Percentiles rank a stretch among this genome's conserved stretches.
Conservation (phyloP, 192 early-diverging fungal species). For the Pilaira anomala region DNA sequence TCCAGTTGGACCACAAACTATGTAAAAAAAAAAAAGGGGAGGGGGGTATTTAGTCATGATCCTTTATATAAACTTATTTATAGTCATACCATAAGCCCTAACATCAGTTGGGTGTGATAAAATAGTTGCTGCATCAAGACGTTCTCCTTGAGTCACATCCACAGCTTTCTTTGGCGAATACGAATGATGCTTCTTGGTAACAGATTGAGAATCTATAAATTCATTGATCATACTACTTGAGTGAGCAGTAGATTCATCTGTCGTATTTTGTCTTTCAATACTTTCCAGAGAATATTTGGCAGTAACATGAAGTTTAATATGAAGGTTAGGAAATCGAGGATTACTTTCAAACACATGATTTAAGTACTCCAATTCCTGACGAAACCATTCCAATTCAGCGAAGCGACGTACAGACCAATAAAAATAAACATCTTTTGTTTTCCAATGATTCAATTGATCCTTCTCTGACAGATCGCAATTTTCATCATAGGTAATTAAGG, state of each 20-base stretch:
- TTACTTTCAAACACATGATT: background rate
- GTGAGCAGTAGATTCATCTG: background rate
- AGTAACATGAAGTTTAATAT: constrained; percentile 5
- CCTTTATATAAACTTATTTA: constrained; percentile 7
- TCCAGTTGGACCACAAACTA: constrained; percentile 32
- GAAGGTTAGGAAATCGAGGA: constrained; percentile 9
- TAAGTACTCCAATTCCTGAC: constrained; percentile 11
- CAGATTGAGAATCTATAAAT: background rate
- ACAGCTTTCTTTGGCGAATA: too few relatives aligned
- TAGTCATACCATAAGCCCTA: constrained; percentile 1
- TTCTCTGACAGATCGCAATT: background rate
- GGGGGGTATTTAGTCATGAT: background rate
- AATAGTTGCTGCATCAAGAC: background rate
- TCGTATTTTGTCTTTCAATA: background rate
- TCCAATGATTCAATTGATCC: background rate
- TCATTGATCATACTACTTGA: background rate
- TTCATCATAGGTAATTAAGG: background rate
- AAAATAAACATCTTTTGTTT: constrained; percentile 22
- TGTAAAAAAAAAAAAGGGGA: background rate
- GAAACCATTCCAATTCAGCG: constrained; percentile 29
- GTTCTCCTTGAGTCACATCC: too few relatives aligned
- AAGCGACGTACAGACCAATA: constrained; percentile 19
- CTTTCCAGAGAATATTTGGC: background rate
- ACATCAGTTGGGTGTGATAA: background rate
- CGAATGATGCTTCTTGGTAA: background rate